These are phyloP conservation scores for Hordeum pubiflorum DNA, from an alignment of 202 grass and related monocot species.

Conservation along the genomic window DNA sequence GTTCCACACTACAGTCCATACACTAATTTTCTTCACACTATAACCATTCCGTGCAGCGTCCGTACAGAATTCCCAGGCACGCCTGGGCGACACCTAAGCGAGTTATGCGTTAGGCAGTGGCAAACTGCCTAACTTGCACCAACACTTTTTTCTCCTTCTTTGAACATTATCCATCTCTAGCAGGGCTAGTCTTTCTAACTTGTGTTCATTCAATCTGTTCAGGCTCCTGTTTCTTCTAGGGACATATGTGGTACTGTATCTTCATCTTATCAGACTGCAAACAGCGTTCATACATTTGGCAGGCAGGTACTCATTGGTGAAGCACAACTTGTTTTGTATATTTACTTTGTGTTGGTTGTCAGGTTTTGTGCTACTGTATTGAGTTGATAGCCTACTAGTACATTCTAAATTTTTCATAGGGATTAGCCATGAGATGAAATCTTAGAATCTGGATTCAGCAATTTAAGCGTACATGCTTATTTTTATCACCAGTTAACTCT, in stretches of 20 bases:
- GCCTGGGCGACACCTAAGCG: neutral
- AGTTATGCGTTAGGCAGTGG: neutral
- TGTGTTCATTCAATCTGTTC: conserved; percentile 12
- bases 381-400: neutral
- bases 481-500: neutral
- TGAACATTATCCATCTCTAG: neutral
- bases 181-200: conserved; percentile 9
- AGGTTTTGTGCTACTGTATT: neutral
- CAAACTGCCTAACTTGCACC: neutral
- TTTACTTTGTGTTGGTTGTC: neutral
- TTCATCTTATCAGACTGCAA: conserved; percentile 22
- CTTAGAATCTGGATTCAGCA: neutral
- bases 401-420: neutral
- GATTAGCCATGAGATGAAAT: neutral
- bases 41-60: neutral
- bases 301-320: conserved; percentile 45
- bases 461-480: neutral
- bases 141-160: neutral
- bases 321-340: conserved; percentile 10
- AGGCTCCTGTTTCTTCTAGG: conserved; percentile 34
- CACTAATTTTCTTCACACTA: neutral
- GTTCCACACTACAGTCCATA: neutral
- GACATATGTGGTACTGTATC: conserved; percentile 28
- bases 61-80: neutral
- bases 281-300: conserved; percentile 32